Evolutionary conservation across 805 yeast species (phyloP), one percentile per base, ranked within the genome.

Genomic region (Wickerhamiella hasegawae): DNA sequence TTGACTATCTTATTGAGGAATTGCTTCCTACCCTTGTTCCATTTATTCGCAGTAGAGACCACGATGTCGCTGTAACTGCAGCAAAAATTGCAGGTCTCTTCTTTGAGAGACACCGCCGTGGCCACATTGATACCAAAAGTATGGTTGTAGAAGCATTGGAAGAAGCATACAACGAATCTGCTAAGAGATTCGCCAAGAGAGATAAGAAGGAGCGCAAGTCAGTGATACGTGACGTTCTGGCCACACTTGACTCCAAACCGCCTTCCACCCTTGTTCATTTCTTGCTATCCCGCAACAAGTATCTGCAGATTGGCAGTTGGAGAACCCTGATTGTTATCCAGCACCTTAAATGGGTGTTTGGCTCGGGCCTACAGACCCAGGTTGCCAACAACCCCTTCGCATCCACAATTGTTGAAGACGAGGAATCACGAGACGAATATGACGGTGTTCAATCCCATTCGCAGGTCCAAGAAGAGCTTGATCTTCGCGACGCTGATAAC

Each of bases 121-220:
- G 24, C 6, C 6, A 6, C 10, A 6, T 21, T 6, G 24, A 21
- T 21, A 11, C 24, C 24, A 12, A 6, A 12, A 16, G 10, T 6
- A 67, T 60, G 1, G 60, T 57, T 6, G 55, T 47, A 6, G 60
- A 53, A 1, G 61, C 59, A 11, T 64, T 55, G 33, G 47, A 47
- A 6, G 40, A 34, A 24, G 55, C 74, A 29, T 55, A 69, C 1
- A 65, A 62, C 29, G 64, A 68, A 17, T 68, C 78, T 0, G 59
- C 74, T 4, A 73, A 73, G 39, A 69, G 63, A 35, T 49, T 73
- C 3, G 67, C 76, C 19, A 76, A 76, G 44, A 71, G 69, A 47
- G 80, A 73, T 41, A 75, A 71, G 49, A 67, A 66, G 40, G 72
- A 68, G 26, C 60, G 70, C 18, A 69, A 71, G 41, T 67, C 49